Evolutionary conservation across 805 yeast species (phyloP).

Genomic region (Yamadazyma phyllophila): DNA sequence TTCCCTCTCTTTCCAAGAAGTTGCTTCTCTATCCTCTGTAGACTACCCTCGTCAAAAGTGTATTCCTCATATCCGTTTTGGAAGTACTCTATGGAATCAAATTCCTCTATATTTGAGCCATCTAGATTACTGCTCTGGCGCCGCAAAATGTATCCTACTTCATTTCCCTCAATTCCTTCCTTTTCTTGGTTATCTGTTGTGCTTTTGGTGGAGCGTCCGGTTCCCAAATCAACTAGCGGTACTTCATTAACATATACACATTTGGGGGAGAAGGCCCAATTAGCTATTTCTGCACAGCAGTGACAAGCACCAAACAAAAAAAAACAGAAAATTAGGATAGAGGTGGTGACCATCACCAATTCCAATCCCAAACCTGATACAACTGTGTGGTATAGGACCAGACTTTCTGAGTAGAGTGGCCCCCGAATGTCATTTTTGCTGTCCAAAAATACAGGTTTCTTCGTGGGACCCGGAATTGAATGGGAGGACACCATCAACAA

Average conservation of each 20-base stretch:
- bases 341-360: not conserved
- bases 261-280: not conserved
- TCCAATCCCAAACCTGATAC: no score
- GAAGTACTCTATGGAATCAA: constrained; percentile 5
- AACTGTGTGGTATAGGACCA: no score
- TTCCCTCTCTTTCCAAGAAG: not conserved
- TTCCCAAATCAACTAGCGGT: not conserved
- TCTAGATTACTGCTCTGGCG: constrained; percentile 10
- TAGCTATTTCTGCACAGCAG: not conserved
- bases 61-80: constrained; percentile 10
- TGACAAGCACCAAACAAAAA: not conserved
- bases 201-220: not conserved
- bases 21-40: not conserved
- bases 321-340: not conserved
- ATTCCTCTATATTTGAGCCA: constrained; percentile 3
- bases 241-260: not conserved
- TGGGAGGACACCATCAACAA: no score
- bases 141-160: not conserved
- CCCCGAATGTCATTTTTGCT: no score
- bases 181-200: no score
- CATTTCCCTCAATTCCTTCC: not conserved
- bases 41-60: not conserved
- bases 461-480: no score
- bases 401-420: no score
- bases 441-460: no score